These are phyloP conservation scores for Fraxinus floribunda DNA, from an alignment of 305 asterid species.

Conservation along the genomic window DNA sequence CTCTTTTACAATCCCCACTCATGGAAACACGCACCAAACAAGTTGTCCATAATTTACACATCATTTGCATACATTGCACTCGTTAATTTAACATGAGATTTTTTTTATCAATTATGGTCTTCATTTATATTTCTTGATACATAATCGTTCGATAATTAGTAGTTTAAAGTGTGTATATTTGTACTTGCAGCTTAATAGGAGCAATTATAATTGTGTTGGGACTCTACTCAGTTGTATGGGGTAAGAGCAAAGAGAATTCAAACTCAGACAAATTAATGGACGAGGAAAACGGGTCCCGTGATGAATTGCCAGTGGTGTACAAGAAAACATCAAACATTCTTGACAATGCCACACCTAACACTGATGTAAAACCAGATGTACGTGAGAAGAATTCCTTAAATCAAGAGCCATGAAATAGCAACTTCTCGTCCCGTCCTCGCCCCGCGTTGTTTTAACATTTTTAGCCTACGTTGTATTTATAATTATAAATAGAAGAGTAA, in stretches of 20 bases:
- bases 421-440: background rate
- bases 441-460: too few species aligned
- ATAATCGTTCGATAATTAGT: background rate
- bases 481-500: background rate
- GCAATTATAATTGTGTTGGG: constrained; percentile 72
- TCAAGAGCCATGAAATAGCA: constrained; percentile 35
- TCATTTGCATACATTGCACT: background rate
- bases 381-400: constrained; percentile 4
- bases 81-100: background rate
- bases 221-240: constrained; percentile 90
- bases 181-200: constrained; percentile 63
- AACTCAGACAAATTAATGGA: constrained; percentile 24
- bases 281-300: constrained; percentile 32
- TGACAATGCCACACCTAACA: constrained; percentile 21
- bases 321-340: constrained; percentile 7
- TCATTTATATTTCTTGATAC: background rate
- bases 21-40: background rate
- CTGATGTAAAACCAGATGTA: constrained; percentile 15
- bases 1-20: background rate
- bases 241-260: constrained; percentile 63
- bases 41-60: background rate
- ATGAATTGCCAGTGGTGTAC: constrained; percentile 38
- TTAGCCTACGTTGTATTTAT: background rate
- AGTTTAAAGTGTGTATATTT: background rate
- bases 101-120: background rate